Evolutionary conservation across 352 stramenopile species (phyloP).

Genomic region (Saprolegnia diclina): DNA sequence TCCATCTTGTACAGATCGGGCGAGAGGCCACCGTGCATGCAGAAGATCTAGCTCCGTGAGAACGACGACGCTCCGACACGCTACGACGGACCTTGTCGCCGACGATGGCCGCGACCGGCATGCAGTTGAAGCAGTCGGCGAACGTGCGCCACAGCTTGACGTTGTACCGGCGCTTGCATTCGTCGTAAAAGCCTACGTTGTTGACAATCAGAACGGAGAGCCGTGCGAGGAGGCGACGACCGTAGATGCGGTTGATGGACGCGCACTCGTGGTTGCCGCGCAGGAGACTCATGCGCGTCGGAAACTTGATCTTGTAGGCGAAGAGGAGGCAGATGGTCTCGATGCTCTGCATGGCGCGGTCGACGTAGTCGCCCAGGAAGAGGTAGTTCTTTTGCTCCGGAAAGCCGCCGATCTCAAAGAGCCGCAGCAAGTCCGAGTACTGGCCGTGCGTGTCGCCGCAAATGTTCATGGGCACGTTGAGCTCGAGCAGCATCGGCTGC

Average conservation of each 20-base stretch:
- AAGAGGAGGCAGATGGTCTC: constrained; percentile 98
- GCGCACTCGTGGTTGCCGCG: constrained; percentile 98
- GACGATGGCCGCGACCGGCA: constrained; percentile 94
- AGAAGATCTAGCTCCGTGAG: constrained; percentile 91
- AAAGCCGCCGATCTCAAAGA: constrained; percentile 91
- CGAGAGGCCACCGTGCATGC: constrained; percentile 91
- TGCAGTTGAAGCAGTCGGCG: constrained; percentile 98
- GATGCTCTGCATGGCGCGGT: constrained; percentile 93
- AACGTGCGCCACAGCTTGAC: constrained; percentile 94
- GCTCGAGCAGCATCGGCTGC: constrained; percentile 92
- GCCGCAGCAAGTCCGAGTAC: constrained; percentile 83
- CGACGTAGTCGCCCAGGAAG: constrained; percentile 89
- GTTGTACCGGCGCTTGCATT: constrained; percentile 93
- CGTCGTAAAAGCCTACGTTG: constrained; percentile 93
- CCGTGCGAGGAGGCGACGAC: constrained; percentile 24
- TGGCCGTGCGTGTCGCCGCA: constrained; percentile 81
- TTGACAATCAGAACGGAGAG: not conserved
- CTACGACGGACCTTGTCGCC: constrained; percentile 80
- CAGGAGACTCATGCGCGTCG: constrained; percentile 96
- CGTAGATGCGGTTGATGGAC: constrained; percentile 99
- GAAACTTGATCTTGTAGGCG: constrained; percentile 99
- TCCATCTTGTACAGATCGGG: constrained; percentile 96
- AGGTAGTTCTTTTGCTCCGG: constrained; percentile 77
- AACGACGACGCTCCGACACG: not conserved
- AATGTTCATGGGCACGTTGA: constrained; percentile 95